Base-by-base conservation (phyloP, 805 yeast genomes). In the Saccharomycopsis oosterbeekiorum region DNA sequence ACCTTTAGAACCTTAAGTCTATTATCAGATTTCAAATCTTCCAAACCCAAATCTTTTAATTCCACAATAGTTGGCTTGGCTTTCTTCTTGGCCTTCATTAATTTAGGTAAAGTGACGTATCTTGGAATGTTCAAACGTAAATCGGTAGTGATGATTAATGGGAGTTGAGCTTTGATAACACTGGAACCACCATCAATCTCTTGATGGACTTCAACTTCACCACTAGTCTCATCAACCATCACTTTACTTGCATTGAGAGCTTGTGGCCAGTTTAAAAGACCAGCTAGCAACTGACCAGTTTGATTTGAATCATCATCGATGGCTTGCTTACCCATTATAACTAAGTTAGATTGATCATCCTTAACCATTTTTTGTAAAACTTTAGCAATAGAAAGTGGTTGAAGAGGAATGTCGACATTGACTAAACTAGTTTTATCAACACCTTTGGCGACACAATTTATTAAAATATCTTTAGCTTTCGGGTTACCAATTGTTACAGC, bases 31-130 rank as follows among this genome's bases (percentile, higher is more conserved):
- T 85, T 88, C 50, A 87, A 80, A 11, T 84, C 70, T 54, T 85
- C 88, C 40, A 87, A 79, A n/a, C 85, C 88, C 63, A 89, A 81
- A 67, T 88, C 96, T n/a, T 70, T 76, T 21, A 85, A 74, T 17
- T 76, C 73, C 76, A 80, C 74, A 73, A 82, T 72, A 70, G 83
- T 78, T 67, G 84, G 89, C 71, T 92, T 78, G 3, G 97, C 97
- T 79, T 90, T 92, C 83, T 92, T 92, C 79, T 94, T 94, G 60
- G 98, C 98, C 79, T 94, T 94, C 98, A 94, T 94, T 77, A 92
- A 83, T 73, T 93, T 94, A 64, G 97, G 97, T 70, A 94, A 80
- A 14, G 96, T 84, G n/a, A 96, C 97, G 70, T 90, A 94, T 68
- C 97, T 85, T 54, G 99, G 99, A 71, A 84, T 94, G 73, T 94